Percentiles rank a stretch among this genome's conserved stretches.
Conservation (phyloP, 2,329 filamentous ascomycete species). For the Exophiala xenobiotica region DNA sequence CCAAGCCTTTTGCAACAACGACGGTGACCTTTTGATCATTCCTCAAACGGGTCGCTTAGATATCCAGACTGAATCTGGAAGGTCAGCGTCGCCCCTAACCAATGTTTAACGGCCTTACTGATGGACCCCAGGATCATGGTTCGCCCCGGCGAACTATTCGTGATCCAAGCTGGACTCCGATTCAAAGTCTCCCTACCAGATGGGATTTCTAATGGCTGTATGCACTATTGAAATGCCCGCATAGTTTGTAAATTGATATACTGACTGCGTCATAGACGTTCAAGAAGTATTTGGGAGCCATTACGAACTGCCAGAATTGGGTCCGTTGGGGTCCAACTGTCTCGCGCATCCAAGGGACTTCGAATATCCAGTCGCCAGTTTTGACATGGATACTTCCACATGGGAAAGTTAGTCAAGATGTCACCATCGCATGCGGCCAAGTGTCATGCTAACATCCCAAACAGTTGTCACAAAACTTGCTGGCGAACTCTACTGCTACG, state of each 20-base stretch:
- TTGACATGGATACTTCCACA: conserved; percentile 53
- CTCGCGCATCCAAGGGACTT: conserved; percentile 66
- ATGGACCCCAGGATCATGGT: conserved; percentile 60
- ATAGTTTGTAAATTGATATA: too few species aligned
- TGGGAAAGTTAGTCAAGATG: conserved; percentile 50
- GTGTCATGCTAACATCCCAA: too few species aligned
- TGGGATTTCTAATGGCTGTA: conserved; percentile 62
- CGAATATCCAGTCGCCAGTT: conserved; percentile 58
- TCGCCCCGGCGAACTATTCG: conserved; percentile 63
- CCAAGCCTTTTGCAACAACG: conserved; percentile 59
- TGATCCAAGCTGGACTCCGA: conserved; percentile 65
- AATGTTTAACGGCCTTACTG: too few species aligned
- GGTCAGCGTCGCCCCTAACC: too few species aligned
- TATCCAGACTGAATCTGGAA: conserved; percentile 70
- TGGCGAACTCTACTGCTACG: neutral
- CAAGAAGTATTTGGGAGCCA: conserved; percentile 65
- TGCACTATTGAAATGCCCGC: too few species aligned
- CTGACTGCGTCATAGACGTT: too few species aligned
- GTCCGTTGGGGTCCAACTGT: conserved; percentile 64
- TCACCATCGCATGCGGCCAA: too few species aligned
- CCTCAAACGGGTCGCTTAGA: conserved; percentile 64
- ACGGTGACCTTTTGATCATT: conserved; percentile 67
- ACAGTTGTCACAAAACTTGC: neutral
- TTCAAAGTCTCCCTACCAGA: conserved; percentile 57
- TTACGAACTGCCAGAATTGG: conserved; percentile 65